These are phyloP conservation scores for Pichia norvegensis DNA, from an alignment of 1,139 yeast genomes.

Conservation along the genomic window DNA sequence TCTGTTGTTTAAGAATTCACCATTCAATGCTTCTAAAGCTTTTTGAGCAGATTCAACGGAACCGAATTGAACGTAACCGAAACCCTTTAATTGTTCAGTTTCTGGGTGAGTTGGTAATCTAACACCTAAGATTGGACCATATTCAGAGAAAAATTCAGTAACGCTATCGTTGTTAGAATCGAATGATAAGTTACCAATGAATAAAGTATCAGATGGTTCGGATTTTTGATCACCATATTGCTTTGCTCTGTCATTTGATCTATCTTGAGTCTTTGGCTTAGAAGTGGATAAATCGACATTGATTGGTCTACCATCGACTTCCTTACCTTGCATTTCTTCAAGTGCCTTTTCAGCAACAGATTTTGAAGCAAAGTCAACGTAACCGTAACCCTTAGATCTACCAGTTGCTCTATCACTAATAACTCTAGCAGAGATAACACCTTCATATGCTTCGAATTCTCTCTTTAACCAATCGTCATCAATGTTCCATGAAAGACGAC, in stretches of 20 bases:
- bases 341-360: conserved; percentile 85
- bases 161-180: conserved; percentile 74
- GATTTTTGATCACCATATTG: conserved; percentile 86
- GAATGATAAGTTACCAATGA: conserved; percentile 93
- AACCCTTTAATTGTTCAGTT: conserved; percentile 97
- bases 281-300: conserved; percentile 88
- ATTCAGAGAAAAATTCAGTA: conserved; percentile 61
- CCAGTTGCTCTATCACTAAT: conserved; percentile 89
- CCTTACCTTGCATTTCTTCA: conserved; percentile 78
- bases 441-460: conserved; percentile 79
- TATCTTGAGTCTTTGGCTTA: conserved; percentile 56
- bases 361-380: conserved; percentile 82
- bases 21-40: conserved; percentile 82
- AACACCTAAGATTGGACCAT: conserved; percentile 78
- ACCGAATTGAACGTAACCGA: conserved; percentile 91
- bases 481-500: conserved; percentile 94
- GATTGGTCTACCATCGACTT: conserved; percentile 94
- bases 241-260: conserved; percentile 68
- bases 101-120: conserved; percentile 98
- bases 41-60: conserved; percentile 84
- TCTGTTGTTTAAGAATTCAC: conserved; percentile 85
- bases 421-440: conserved; percentile 83
- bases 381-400: conserved; percentile 95
- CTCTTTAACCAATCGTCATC: conserved; percentile 89
- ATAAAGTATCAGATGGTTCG: conserved; percentile 89